Evolutionary conservation across 768 basidiomycete genomes (phyloP), one percentile per base, ranked within the genome.

Genomic region (Coprinellus micaceus): DNA sequence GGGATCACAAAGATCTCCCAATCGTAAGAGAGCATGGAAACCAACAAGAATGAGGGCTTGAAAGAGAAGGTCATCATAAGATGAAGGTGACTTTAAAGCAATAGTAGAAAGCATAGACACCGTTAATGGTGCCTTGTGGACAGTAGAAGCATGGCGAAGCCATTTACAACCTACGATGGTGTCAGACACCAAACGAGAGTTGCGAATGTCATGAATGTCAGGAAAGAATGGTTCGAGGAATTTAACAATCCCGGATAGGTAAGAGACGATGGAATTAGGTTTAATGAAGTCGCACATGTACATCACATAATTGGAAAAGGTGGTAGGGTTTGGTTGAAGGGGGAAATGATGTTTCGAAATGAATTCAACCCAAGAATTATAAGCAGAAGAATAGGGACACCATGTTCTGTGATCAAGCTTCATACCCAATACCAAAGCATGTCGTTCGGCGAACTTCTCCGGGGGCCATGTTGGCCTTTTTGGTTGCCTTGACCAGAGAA

Each of bases 231-330:
- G 33, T 56, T 77, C 71, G 5, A 77, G 69, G 40, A 70, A 62
- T 17, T 65, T 67, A 49, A 65, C 66, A n/a, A 77, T 75, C 0
- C 77, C 74, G 1, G 76, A 76, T 0, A 78, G 66, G 60, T 78
- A 78, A 4, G 61, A 52, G n/a, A 59, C 54, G 9, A 76, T 71
- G 0, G 75, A 74, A 0, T 44, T 9, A 0, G 77, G 76, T 49
- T 70, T 60, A 41, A 78, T 74, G 57, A 70, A 66, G 45, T 64
- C 58, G 2, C 56, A 70, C 67, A 71, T 74, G 61, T 64, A 79
- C 2, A 70, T 64, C 1, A 64, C 60, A 60, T 63, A 79, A 39
- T 72, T 69, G 10, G 65, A 65, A 0, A 80, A 56, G 0, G 74
- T 75, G 33, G 77, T 70, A 0, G 54, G 43, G 0, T 71, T 73